These are phyloP conservation scores for Salicornia ramosissima DNA, from an alignment of 148 eudicot genomes.

Conservation along the genomic window DNA sequence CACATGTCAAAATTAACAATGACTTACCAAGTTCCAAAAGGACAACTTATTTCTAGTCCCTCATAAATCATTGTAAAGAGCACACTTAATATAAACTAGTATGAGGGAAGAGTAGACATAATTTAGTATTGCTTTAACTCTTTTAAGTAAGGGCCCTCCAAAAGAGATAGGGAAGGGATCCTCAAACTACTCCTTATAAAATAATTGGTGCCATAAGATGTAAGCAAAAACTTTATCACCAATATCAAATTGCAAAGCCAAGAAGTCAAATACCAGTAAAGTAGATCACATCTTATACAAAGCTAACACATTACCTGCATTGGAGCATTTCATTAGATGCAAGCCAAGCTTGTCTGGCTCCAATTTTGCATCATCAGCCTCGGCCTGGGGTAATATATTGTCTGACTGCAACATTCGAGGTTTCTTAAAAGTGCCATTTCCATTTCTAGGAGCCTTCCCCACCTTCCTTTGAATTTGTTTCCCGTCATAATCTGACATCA, in stretches of 20 bases:
- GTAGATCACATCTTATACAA: conserved; percentile 1
- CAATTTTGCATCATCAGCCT: conserved; percentile 40
- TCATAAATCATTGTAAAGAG: too few species aligned
- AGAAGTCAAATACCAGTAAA: not conserved
- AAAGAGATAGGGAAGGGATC: too few species aligned
- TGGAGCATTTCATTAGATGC: conserved; percentile 34
- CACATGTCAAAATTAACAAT: too few species aligned
- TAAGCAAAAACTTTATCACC: not conserved
- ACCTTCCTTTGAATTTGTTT: conserved; percentile 47
- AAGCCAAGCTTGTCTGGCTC: conserved; percentile 33
- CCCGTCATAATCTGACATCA: conserved; percentile 42
- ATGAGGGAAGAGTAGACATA: too few species aligned
- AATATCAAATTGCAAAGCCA: not conserved
- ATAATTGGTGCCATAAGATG: not conserved
- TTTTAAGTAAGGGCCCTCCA: too few species aligned
- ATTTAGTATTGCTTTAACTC: too few species aligned
- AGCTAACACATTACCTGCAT: conserved; percentile 37
- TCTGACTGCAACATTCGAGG: conserved; percentile 51
- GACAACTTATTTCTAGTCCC: too few species aligned
- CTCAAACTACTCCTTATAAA: not conserved
- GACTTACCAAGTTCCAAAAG: too few species aligned
- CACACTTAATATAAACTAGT: too few species aligned
- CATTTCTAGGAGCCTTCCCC: conserved; percentile 45
- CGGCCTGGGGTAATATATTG: conserved; percentile 32
- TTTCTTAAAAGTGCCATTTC: conserved; percentile 48